These are phyloP conservation scores for Phytopythium helicoides DNA, from an alignment of 352 stramenopile species.

Conservation along the genomic window DNA sequence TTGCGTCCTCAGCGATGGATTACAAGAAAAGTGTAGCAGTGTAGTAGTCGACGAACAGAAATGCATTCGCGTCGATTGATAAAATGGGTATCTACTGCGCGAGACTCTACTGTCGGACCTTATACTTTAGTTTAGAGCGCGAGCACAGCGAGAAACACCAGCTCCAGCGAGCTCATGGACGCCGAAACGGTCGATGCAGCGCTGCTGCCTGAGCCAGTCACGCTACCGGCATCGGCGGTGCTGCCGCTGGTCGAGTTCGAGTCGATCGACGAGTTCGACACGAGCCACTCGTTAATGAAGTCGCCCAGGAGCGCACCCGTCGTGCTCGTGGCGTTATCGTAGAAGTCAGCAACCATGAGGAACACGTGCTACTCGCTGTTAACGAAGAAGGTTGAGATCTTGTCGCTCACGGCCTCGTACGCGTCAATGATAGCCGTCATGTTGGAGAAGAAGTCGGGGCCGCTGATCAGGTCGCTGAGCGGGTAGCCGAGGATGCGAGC, in stretches of 20 bases:
- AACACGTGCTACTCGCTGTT: slow-evolving; percentile 49
- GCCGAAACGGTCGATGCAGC: background rate
- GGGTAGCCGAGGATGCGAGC: slow-evolving; percentile 48
- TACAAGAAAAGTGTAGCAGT: too few species aligned
- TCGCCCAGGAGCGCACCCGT: slow-evolving; percentile 25
- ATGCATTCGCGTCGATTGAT: too few species aligned
- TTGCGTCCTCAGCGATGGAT: too few species aligned
- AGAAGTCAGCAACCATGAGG: slow-evolving; percentile 41
- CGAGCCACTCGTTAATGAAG: slow-evolving; percentile 37
- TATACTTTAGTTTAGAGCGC: slow-evolving; percentile 8
- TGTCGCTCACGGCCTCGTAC: slow-evolving; percentile 43
- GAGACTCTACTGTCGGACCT: background rate
- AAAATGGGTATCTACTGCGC: too few species aligned
- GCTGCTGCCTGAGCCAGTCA: slow-evolving; percentile 16
- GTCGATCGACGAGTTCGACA: slow-evolving; percentile 33
- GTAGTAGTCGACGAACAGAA: too few species aligned
- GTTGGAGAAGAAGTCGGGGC: slow-evolving; percentile 53
- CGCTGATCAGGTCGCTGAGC: slow-evolving; percentile 49
- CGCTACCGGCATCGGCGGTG: slow-evolving; percentile 7
- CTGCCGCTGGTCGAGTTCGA: slow-evolving; percentile 14
- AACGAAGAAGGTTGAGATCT: slow-evolving; percentile 55
- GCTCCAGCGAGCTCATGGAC: background rate
- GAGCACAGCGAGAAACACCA: background rate
- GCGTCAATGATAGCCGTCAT: slow-evolving; percentile 49
- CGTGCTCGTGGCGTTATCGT: slow-evolving; percentile 42